phyloP scores from a whole-genome alignment of 257 asterid species.

The Oldenlandia corymbosa region DNA sequence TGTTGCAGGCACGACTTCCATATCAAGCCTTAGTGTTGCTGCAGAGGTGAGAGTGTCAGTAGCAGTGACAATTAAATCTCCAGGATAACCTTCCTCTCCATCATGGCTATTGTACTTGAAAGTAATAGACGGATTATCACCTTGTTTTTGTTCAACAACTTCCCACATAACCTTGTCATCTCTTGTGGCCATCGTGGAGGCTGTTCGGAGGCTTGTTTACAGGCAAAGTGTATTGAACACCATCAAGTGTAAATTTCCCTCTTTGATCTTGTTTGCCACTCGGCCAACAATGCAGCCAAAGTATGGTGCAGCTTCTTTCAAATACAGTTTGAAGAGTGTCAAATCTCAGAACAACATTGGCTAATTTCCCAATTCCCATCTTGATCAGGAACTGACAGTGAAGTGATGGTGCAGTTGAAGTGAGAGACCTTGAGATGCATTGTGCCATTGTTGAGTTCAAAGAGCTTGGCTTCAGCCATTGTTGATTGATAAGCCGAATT shows the following conservation, averaged over 20 bases:
- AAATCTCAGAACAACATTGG: constrained; percentile 95
- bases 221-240: constrained; percentile 63
- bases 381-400: constrained; percentile 72
- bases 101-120: constrained; percentile 75
- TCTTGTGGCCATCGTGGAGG: constrained; percentile 95
- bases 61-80: constrained; percentile 66
- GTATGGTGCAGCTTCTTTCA: constrained; percentile 85
- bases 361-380: constrained; percentile 76
- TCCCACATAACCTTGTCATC: constrained; percentile 98
- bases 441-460: constrained; percentile 78
- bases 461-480: constrained; percentile 84
- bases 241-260: constrained; percentile 77
- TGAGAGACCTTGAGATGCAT: constrained; percentile 67
- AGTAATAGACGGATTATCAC: constrained; percentile 77
- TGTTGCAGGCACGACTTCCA: constrained; percentile 80
- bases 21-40: constrained; percentile 81
- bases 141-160: constrained; percentile 69
- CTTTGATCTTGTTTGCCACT: constrained; percentile 93
- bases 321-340: constrained; percentile 83
- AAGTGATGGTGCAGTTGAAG: constrained; percentile 88
- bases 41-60: constrained; percentile 67
- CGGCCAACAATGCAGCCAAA: constrained; percentile 99
- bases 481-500: not conserved
- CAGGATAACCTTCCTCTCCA: constrained; percentile 99
- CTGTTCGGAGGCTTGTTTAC: constrained; percentile 88